A percentile compares a stretch with the other conserved stretches of the same genome.
phyloP scores from a whole-genome alignment of 768 basidiomycete genomes.

The Macrolepiota fuliginosa region DNA sequence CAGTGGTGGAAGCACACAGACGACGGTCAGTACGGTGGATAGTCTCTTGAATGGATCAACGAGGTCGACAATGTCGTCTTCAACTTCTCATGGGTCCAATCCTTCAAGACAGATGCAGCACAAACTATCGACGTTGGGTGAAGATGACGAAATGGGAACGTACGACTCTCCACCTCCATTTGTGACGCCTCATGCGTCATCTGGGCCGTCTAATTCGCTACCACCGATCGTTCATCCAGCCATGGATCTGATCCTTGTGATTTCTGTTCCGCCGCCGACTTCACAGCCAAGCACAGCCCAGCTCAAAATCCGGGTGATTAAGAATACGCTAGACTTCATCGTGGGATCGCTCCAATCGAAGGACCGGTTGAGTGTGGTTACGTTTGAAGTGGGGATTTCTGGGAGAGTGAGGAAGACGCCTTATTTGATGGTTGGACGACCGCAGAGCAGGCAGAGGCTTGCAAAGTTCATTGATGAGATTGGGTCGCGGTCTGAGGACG shows the following conservation, averaged over 20 bases:
- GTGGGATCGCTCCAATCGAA: slow-evolving; percentile 70
- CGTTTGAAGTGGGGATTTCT: slow-evolving; percentile 84
- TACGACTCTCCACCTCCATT: slow-evolving; percentile 58
- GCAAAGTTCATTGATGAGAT: slow-evolving; percentile 79
- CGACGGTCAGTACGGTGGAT: slow-evolving; percentile 62
- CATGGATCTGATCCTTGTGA: slow-evolving; percentile 88
- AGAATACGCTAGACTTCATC: slow-evolving; percentile 83
- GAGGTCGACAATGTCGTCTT: slow-evolving; percentile 71
- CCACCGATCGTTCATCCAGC: slow-evolving; percentile 82
- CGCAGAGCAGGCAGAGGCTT: slow-evolving; percentile 67
- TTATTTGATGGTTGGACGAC: slow-evolving; percentile 72
- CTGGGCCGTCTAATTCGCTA: slow-evolving; percentile 77
- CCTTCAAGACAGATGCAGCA: slow-evolving; percentile 33
- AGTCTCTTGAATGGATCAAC: slow-evolving; percentile 66
- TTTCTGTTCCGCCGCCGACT: slow-evolving; percentile 78
- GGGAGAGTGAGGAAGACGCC: slow-evolving; percentile 92
- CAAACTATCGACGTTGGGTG: slow-evolving; percentile 66
- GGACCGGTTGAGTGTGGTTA: slow-evolving; percentile 88
- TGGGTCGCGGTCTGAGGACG: slow-evolving; percentile 38
- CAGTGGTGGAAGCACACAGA: slow-evolving; percentile 65
- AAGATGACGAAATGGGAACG: slow-evolving; percentile 63
- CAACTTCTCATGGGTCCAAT: slow-evolving; percentile 66
- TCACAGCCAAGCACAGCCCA: slow-evolving; percentile 75
- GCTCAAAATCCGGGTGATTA: slow-evolving; percentile 88
- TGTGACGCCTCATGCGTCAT: slow-evolving; percentile 69